Evolutionary conservation across 176 grass and related monocot genomes (phyloP), one percentile per base, ranked within the genome.

Genomic region (Carex cristatella): DNA sequence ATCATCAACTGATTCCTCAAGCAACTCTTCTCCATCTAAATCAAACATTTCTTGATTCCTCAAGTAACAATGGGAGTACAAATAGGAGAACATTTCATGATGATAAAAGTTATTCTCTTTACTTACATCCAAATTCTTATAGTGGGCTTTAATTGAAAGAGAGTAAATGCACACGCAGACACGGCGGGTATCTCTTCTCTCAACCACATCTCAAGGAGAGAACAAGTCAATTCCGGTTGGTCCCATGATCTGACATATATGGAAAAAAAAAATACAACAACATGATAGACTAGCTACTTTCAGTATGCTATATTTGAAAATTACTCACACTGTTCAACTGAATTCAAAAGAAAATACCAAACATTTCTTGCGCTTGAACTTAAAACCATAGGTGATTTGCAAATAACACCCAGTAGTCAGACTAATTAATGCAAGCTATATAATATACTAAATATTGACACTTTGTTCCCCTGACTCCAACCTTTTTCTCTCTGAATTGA

Each of bases 111-210:
- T 77, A 19, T 49, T 73, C 40, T 77, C 27, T 86, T 84, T 35
- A 84, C 94, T 94, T 91, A 97, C 94, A 57, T 74, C 88, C 70
- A 94, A 74, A 18, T 35, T 54, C 87, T 87, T 91, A 62, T 53
- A 88, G 10, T 33, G 44, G 15, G 90, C 86, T 86, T 91, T 94
- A 81, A 92, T 97, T 76, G 92, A 97, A 19, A 94, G 61, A 4
- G 86, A 92, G n/a, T 90, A 89, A 61, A 97, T 92, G 76, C 94
- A 97, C 80, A 97, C 94, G 83, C 94, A 94, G 40, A 97, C 90
- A 75, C 90, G 90, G 70, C 92, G 89, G 67, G 86, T 73, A 90
- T 97, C 93, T 88, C 89, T 92, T 91, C 90, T 94, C 72, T 94
- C 94, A 13, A 97, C 92, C 67, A 94, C 92, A 69, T 97, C 94